Evolutionary conservation across 2,329 filamentous ascomycete genomes (phyloP).

Genomic region (Grosmannia serpens): DNA sequence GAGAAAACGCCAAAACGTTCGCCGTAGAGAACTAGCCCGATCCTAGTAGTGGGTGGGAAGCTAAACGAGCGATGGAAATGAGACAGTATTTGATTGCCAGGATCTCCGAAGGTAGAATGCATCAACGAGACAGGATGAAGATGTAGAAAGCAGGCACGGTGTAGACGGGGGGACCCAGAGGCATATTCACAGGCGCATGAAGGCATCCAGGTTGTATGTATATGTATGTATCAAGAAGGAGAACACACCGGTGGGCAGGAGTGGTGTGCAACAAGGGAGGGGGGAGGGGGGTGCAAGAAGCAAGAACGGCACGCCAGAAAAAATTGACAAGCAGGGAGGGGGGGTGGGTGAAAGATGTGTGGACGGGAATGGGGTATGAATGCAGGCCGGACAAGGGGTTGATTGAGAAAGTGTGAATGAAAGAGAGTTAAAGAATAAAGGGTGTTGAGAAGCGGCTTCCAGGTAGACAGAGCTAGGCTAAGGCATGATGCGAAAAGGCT

Average conservation of each 20-base stretch:
- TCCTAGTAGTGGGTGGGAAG: background rate
- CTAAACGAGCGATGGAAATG: background rate
- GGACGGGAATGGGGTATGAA: background rate
- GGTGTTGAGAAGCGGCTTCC: background rate
- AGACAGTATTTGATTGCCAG: background rate
- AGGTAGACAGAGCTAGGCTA: background rate
- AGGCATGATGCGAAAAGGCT: background rate
- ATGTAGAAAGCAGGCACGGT: background rate
- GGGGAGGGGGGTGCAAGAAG: background rate
- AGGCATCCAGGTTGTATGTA: conserved; percentile 4
- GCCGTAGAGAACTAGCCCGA: background rate
- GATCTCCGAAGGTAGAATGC: background rate
- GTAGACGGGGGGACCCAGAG: background rate
- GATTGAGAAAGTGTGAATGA: background rate
- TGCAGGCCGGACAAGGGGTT: background rate
- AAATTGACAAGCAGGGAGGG: background rate
- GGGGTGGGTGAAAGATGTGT: background rate
- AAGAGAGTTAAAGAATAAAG: background rate
- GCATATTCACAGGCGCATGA: background rate
- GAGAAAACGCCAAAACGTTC: background rate
- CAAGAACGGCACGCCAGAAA: background rate
- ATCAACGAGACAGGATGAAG: background rate
- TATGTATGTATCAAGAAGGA: conserved; percentile 4
- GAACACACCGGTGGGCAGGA: background rate
- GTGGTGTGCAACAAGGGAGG: background rate